Base-by-base conservation (phyloP, 352 stramenopile genomes). In the Globisporangium viniferum region DNA sequence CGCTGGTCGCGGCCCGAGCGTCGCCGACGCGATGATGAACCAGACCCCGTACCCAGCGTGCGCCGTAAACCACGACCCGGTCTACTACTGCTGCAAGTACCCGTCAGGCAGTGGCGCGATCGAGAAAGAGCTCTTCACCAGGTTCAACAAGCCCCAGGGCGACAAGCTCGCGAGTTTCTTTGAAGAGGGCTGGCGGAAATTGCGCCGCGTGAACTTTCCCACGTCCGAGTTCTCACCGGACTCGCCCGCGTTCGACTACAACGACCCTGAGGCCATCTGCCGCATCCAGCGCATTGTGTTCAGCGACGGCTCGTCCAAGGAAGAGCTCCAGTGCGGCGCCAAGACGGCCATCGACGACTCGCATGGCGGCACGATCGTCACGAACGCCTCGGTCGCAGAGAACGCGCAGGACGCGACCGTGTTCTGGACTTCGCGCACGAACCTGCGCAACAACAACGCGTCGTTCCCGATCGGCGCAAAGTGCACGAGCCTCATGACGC, bases 371-470 rank as follows among this genome's bases (percentile, higher is more conserved):
- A 55, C 35, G 20, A 66, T 71, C 48, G 29, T 66, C 48, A 56
- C 39, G 22, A 71, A 71, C 31, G 35, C 58, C 8, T 66, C 66
- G n/a, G 4, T 71, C 8, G 29, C 58, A 15, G 7, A 27, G 9
- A 57, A 59, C 0, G 48, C 66, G 15, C 31, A 36, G 46, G 67
- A 84, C 46, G 62, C 35, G 18, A 75, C 56, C 15, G 68, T 81
- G 49, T 86, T 79, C 54, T 84, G 76, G 78, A 82, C 72, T 3
- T 84, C 69, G 35, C 54, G 29, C 14, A 68, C 66, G 59, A 86
- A 84, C 49, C 56, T 66, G 24, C 76, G 70, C 54, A 86, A 86
- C 67, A 86, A 86, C 62, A 86, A 86, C 44, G 78, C 78, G 8
- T 73, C 68, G 14, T 86, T 86, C 59, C 79, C 79, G 9, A 64